Base-by-base conservation (phyloP, 371 early-diverging fungal species). In the Mortierella sp. region DNA sequence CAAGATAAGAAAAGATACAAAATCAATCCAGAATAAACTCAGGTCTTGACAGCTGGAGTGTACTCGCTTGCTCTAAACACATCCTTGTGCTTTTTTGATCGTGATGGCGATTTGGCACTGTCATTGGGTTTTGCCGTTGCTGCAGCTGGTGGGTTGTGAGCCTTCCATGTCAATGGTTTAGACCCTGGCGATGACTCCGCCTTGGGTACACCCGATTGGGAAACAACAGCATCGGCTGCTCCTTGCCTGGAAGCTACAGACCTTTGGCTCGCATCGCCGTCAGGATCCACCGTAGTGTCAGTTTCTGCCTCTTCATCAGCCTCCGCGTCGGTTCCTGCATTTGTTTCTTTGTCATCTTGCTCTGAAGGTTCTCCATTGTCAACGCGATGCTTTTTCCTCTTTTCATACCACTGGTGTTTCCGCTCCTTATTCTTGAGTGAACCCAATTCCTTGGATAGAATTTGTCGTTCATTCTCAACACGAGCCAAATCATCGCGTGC, bases 351-450 rank as follows among this genome's bases (percentile, higher is more conserved):
- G 24, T 72, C 72, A 14, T 77, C 77, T n/a, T 49, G 64, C 22
- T 66, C 75, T 12, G 68, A 75, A 0, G 62, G 70, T 12, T 47
- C 63, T 2, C 59, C 68, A 6, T 66, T 68, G 9, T 63, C 71
- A 3, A 26, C 51, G 3, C 70, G 74, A 20, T 63, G n/a, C 47
- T 83, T 73, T 62, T 90, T 89, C 30, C 86, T 85, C 65, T 84
- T 84, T 49, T 90, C 87, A 51, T 90, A 90, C 91, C 91, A 90
- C 62, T 90, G 89, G 68, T 90, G 91, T 68, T 90, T 91, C 61
- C 91, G 84, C 72, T 91, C 91, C 74, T 91, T 89, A 26, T 88
- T 85, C 63, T 86, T 88, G 12, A 89, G 68, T 32, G 84, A 85
- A 11, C 84, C 78, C n/a, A 89, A 61, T 62, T 90, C 88, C 62